phyloP scores from a whole-genome alignment of 371 early-diverging fungal species.

The Mucor racemosus region DNA sequence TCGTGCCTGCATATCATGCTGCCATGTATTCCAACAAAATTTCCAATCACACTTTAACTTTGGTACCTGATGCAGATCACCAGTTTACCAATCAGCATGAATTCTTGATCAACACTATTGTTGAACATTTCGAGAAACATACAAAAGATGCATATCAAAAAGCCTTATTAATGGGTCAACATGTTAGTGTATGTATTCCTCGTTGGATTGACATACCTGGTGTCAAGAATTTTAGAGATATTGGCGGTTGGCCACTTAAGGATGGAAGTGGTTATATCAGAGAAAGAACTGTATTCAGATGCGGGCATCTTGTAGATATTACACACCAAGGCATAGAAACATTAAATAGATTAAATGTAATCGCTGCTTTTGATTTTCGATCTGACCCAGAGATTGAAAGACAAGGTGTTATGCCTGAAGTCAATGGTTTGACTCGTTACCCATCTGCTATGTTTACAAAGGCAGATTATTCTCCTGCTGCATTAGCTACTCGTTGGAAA shows the following conservation, averaged over 20 bases:
- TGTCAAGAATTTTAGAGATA: constrained; percentile 63
- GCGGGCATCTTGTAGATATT: constrained; percentile 51
- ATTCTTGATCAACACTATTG: constrained; percentile 38
- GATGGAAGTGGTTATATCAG: constrained; percentile 50
- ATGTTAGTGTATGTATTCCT: constrained; percentile 37
- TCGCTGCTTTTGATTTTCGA: constrained; percentile 60
- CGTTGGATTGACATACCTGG: constrained; percentile 60
- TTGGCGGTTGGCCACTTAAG: constrained; percentile 56
- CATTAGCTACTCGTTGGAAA: constrained; percentile 61
- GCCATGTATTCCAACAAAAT: constrained; percentile 50
- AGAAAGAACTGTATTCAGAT: constrained; percentile 51
- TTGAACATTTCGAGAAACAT: constrained; percentile 37
- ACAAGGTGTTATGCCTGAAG: constrained; percentile 52
- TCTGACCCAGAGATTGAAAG: constrained; percentile 58
- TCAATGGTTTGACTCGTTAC: constrained; percentile 39
- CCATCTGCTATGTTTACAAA: constrained; percentile 63
- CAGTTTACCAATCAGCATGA: constrained; percentile 47
- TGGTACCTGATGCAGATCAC: constrained; percentile 58
- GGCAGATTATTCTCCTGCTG: constrained; percentile 66
- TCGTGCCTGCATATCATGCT: constrained; percentile 57
- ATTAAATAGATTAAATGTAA: constrained; percentile 52
- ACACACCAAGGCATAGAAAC: constrained; percentile 54
- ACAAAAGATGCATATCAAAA: constrained; percentile 55
- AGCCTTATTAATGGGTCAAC: constrained; percentile 39
- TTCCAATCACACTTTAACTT: constrained; percentile 48